Evolutionary conservation across 495 filamentous ascomycete genomes (phyloP), one percentile per base, ranked within the genome.

Genomic region (Penicillium daleae): DNA sequence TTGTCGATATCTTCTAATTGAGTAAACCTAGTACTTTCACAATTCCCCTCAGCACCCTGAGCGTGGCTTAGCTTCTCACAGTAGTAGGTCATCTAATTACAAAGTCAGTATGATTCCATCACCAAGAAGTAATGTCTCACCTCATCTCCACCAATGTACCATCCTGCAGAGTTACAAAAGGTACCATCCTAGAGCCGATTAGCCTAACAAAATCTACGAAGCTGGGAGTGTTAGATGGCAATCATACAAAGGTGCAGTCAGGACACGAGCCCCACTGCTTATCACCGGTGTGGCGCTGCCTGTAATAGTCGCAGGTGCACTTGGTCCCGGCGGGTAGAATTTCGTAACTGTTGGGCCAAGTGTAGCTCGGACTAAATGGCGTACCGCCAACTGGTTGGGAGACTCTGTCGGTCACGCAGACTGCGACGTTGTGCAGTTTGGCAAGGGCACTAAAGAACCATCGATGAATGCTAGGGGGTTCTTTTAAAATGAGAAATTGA

Each of bases 81-180:
- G 26, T 50, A 50, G 5, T 50, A 50, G 24, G 10, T 50, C 46
- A 50, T 50, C 46, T 50, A 50, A 0, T n/a, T 5, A 8, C 15
- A 50, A 0, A n/a, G 22, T 50, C 17, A 50, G 13, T 50, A 50
- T 4, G 13, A 8, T 2, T 29, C 1, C 24, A 50, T 4, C 24
- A 50, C 21, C 12, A 50, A 0, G 4, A 3, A 27, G 5, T 13
- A 6, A 7, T 8, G 1, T 4, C 24, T 29, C 6, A 50, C 46
- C 24, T 50, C 46, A 29, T 50, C 26, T 1, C 46, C 46, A 50
- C 46, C 46, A 29, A 50, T 50, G 24, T 50, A 24, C 46, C 46
- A 50, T 13, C 46, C 46, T 17, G 24, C 46, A 50, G 46, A 50
- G 46, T 29, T 4, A 29, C 46, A 50, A 50, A 29, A 50, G 4